A percentile compares a stretch with the other conserved stretches of the same genome.
Evolutionary conservation across 441 rosid genomes (phyloP).

Genomic region (Bruguiera hainesii): DNA sequence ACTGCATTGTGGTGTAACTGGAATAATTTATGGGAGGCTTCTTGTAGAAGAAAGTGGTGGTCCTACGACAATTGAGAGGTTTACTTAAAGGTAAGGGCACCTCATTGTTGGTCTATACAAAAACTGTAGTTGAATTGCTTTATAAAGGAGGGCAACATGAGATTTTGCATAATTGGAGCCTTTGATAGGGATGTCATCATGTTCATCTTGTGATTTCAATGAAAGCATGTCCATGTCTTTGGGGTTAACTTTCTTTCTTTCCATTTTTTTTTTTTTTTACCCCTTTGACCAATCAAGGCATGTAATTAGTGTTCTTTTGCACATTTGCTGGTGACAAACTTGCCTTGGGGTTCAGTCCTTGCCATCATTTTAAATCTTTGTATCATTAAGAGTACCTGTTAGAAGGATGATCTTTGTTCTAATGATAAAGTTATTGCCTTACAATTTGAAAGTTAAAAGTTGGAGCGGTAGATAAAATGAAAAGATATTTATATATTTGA

Average conservation of each 20-base stretch:
- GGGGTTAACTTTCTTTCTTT: not conserved
- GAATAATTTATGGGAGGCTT: constrained; percentile 23
- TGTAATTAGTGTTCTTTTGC: not conserved
- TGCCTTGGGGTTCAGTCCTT: constrained; percentile 11
- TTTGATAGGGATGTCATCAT: constrained; percentile 27
- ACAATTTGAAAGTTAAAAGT: too few species aligned
- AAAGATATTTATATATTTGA: too few species aligned
- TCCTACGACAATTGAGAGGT: constrained; percentile 8
- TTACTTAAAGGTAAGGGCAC: constrained; percentile 19
- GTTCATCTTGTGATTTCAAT: constrained; percentile 19
- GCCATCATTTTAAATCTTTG: too few species aligned
- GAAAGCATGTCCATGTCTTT: constrained; percentile 20
- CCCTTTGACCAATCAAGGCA: constrained; percentile 12
- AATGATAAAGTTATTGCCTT: too few species aligned
- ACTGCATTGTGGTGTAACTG: constrained; percentile 17
- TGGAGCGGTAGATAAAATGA: too few species aligned
- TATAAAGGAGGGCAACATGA: constrained; percentile 40
- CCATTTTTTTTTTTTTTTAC: constrained; percentile 4
- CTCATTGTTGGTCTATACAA: constrained; percentile 8
- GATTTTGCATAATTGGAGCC: constrained; percentile 40
- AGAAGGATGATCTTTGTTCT: too few species aligned
- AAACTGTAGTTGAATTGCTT: constrained; percentile 23
- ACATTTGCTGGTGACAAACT: not conserved
- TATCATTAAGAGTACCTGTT: too few species aligned
- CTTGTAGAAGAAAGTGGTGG: constrained; percentile 36